Conservation (phyloP, 148 eudicot species). For the Chenopodium formosanum region DNA sequence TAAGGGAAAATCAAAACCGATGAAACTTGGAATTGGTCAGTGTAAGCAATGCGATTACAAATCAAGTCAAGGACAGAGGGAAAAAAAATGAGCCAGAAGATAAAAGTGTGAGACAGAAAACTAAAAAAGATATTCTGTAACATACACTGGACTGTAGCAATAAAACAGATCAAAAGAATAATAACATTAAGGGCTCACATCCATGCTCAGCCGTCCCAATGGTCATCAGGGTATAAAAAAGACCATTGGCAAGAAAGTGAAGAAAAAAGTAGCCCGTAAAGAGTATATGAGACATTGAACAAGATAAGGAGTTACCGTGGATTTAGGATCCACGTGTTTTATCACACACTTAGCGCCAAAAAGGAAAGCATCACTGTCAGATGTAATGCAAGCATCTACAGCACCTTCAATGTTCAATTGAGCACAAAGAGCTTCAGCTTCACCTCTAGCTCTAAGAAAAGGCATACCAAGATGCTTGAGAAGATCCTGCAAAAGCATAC, state of each 20-base stretch:
- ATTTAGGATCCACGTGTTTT: conserved; percentile 64
- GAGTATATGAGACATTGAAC: not conserved
- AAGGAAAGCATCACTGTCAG: conserved; percentile 93
- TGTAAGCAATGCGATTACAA: not conserved
- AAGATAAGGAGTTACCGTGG: conserved; percentile 44
- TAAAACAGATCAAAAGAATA: not conserved
- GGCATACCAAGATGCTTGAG: conserved; percentile 90
- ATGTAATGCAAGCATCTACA: conserved; percentile 92
- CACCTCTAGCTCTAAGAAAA: conserved; percentile 70
- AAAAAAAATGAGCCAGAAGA: not conserved
- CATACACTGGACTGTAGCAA: not conserved
- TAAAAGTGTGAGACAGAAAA: not conserved
- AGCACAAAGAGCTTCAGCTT: conserved; percentile 96
- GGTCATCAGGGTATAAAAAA: not conserved
- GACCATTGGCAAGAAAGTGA: not conserved
- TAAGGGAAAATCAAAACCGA: conserved; percentile 14
- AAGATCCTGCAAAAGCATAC: conserved; percentile 55
- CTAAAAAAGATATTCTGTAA: not conserved
- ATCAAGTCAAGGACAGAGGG: not conserved
- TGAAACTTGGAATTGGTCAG: not conserved
- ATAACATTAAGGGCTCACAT: not conserved
- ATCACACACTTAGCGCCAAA: conserved; percentile 83
- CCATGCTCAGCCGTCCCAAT: not conserved
- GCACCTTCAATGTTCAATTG: conserved; percentile 72
- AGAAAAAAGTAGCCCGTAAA: not conserved